phyloP scores from a whole-genome alignment of 176 grass and related monocot genomes.

The Puccinellia tenuiflora region DNA sequence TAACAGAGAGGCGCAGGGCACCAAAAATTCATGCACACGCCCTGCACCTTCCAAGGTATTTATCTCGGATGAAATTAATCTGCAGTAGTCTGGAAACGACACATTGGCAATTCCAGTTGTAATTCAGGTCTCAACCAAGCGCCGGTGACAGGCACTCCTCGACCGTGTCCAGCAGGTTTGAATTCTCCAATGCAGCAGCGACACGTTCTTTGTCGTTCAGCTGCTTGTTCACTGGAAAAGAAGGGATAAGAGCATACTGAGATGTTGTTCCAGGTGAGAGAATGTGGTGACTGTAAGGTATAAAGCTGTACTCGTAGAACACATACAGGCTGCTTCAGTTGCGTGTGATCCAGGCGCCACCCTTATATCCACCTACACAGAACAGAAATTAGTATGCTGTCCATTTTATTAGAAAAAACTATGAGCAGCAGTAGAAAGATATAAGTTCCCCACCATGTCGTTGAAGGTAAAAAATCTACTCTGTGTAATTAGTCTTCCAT shows the following conservation, averaged over 20 bases:
- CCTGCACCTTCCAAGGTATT: neutral
- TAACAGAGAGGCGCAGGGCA: neutral
- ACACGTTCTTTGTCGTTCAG: slow-evolving; percentile 97
- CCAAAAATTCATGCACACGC: slow-evolving; percentile 13
- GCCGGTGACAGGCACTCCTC: slow-evolving; percentile 76
- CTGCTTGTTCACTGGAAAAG: slow-evolving; percentile 87
- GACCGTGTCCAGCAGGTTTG: slow-evolving; percentile 66
- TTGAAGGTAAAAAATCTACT: neutral
- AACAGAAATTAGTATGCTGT: slow-evolving; percentile 1
- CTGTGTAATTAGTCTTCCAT: neutral
- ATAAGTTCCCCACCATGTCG: neutral
- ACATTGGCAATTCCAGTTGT: too few species aligned
- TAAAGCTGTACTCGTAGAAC: neutral
- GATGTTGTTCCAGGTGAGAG: neutral
- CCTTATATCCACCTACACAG: slow-evolving; percentile 74
- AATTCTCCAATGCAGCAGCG: slow-evolving; percentile 79
- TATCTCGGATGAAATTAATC: neutral
- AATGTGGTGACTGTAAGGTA: neutral
- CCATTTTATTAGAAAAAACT: neutral
- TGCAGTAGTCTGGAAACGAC: too few species aligned
- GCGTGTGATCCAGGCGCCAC: slow-evolving; percentile 85
- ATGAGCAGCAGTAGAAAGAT: neutral
- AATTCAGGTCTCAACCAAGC: slow-evolving; percentile 47
- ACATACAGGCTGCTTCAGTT: slow-evolving; percentile 80
- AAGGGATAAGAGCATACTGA: neutral